A percentile compares a stretch with the other conserved stretches of the same genome.
Evolutionary conservation across 2,329 filamentous ascomycete genomes (phyloP).

Genomic region (Balansia obtecta): DNA sequence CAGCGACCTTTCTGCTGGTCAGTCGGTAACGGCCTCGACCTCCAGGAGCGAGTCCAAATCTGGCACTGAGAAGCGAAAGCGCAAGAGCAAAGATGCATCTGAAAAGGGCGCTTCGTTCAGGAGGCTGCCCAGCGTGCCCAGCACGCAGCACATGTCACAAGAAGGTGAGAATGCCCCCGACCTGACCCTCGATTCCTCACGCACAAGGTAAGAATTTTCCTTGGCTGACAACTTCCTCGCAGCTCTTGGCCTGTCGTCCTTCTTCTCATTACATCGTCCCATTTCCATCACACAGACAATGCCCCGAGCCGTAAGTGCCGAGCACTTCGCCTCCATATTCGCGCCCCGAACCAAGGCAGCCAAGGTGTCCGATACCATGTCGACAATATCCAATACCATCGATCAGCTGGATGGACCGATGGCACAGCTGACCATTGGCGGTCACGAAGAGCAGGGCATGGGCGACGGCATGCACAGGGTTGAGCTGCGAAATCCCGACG

Average conservation of each 20-base stretch:
- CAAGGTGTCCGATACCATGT: conserved; percentile 50
- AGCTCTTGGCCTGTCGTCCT: conserved; percentile 83
- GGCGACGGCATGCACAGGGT: conserved; percentile 37
- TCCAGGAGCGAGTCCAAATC: conserved; percentile 30
- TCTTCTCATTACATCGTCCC: conserved; percentile 92
- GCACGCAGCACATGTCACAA: conserved; percentile 58
- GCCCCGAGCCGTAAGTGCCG: conserved; percentile 57
- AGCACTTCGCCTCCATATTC: conserved; percentile 79
- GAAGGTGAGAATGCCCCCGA: conserved; percentile 37
- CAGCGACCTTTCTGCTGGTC: conserved; percentile 35
- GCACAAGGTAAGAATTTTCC: not conserved
- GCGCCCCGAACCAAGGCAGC: conserved; percentile 37
- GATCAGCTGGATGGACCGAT: conserved; percentile 47
- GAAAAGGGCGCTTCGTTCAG: conserved; percentile 33
- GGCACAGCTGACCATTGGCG: conserved; percentile 36
- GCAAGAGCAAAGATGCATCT: conserved; percentile 41
- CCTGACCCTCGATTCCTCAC: not conserved
- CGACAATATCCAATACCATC: conserved; percentile 50
- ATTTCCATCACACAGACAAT: conserved; percentile 79
- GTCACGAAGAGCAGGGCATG: conserved; percentile 27
- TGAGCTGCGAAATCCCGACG: conserved; percentile 43
- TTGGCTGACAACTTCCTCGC: not conserved
- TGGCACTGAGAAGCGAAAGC: conserved; percentile 41
- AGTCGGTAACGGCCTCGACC: conserved; percentile 36
- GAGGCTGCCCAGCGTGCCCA: conserved; percentile 61